A percentile compares a stretch with the other conserved stretches of the same genome.
phyloP scores from a whole-genome alignment of 1,284 basidiomycete species.

The Heterobasidion annosum region DNA sequence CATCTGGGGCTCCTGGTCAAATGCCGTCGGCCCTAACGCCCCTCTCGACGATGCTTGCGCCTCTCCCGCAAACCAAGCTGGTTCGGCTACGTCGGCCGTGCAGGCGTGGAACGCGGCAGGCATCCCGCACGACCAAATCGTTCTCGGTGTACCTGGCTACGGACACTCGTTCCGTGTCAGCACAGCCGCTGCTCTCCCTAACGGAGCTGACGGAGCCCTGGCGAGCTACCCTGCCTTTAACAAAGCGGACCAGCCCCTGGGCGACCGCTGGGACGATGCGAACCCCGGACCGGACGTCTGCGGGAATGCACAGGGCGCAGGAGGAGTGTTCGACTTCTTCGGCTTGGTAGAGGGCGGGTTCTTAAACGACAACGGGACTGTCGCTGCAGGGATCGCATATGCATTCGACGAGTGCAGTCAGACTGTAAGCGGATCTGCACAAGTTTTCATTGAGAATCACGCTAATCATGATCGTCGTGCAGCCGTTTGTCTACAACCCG shows the following conservation, averaged over 20 bases:
- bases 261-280: constrained; percentile 43
- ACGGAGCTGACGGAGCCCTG: constrained; percentile 18
- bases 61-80: constrained; percentile 42
- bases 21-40: constrained; percentile 61
- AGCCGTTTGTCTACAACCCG: constrained; percentile 54
- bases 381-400: constrained; percentile 32
- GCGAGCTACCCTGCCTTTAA: constrained; percentile 37
- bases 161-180: constrained; percentile 47
- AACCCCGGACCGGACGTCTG: constrained; percentile 37
- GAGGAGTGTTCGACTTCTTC: constrained; percentile 45
- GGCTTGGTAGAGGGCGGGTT: constrained; percentile 43
- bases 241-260: constrained; percentile 28
- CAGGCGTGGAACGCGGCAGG: constrained; percentile 66
- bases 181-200: constrained; percentile 23
- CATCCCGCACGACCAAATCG: constrained; percentile 63
- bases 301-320: constrained; percentile 32
- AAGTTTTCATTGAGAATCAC: background rate
- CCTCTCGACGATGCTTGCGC: constrained; percentile 73
- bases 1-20: constrained; percentile 48
- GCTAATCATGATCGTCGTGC: background rate
- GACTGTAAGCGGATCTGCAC: constrained; percentile 34
- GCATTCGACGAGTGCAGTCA: constrained; percentile 50
- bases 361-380: constrained; percentile 38
- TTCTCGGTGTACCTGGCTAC: constrained; percentile 73
- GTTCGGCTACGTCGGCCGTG: constrained; percentile 68